Conservation (phyloP, 1,284 basidiomycete genomes). For the Apiotrichum laibachii region DNA sequence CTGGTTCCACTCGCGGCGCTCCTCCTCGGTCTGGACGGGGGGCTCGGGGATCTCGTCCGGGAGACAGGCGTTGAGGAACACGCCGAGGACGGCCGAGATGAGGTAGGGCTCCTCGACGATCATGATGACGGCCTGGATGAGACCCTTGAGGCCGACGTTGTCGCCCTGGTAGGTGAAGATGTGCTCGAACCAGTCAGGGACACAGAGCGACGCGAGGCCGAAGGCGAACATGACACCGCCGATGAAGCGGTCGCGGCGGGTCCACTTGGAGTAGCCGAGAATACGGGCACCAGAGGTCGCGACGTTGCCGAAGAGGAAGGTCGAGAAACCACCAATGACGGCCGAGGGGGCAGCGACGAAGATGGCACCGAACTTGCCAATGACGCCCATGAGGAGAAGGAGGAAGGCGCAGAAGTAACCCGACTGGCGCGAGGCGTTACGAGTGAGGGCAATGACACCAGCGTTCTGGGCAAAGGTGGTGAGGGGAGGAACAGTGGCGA, state of each 20-base stretch:
- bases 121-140: slow-evolving; percentile 75
- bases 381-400: slow-evolving; percentile 36
- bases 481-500: slow-evolving; percentile 35
- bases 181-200: slow-evolving; percentile 46
- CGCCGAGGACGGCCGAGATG: slow-evolving; percentile 35
- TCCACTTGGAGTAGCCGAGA: slow-evolving; percentile 64
- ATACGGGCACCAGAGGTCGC: slow-evolving; percentile 66
- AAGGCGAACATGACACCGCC: slow-evolving; percentile 67
- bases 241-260: slow-evolving; percentile 74
- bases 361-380: slow-evolving; percentile 37
- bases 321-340: slow-evolving; percentile 35
- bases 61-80: slow-evolving; percentile 30
- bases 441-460: slow-evolving; percentile 39
- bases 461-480: slow-evolving; percentile 42
- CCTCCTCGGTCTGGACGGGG: not conserved
- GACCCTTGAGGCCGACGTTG: slow-evolving; percentile 65
- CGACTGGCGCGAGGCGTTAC: slow-evolving; percentile 32
- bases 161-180: slow-evolving; percentile 51
- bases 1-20: slow-evolving; percentile 10
- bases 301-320: slow-evolving; percentile 50
- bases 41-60: slow-evolving; percentile 11
- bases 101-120: slow-evolving; percentile 64
- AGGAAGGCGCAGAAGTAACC: slow-evolving; percentile 38
- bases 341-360: slow-evolving; percentile 31
- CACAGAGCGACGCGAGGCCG: slow-evolving; percentile 63